Base-by-base conservation (phyloP, 805 yeast species). In the Teunomyces gatunensis region DNA sequence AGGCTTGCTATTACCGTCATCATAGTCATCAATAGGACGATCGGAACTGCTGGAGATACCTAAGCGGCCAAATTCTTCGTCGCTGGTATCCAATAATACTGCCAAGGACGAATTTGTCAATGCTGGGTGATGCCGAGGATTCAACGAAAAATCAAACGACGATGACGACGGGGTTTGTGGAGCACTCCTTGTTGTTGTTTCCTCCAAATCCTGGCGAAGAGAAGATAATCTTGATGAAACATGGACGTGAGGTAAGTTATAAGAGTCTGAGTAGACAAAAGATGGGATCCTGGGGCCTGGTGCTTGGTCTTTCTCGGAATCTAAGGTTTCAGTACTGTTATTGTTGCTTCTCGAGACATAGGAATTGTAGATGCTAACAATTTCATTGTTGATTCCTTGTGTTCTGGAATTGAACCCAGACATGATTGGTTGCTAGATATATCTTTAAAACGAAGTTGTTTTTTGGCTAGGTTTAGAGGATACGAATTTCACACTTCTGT, bases 21-120 rank as follows among this genome's bases (percentile, higher is more conserved):
- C 17, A 32, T 13, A 10, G 6, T 32, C 17, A 15, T 10, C 17
- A 32, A 6, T 32, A 13, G 9, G 34, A 32, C 17, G 34, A n/a
- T 40, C 48, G 12, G 37, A 40, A 30, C 36, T 34, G 4, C 39
- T 50, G 11, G 29, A 21, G 6, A 37, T 37, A n/a, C 28, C 40
- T 23, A 37, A 23, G 15, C 29, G 40, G n/a, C 39, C 18, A 29
- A 44, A 23, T 21, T 39, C 30, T 4, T 52, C 49, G 27, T 34
- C 41, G 12, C 47, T 20, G 18, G 67, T 60, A 46, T 64, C 70
- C 25, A 66, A 52, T 42, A 71, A 56, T 9, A 71, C 72, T 42
- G 71, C 66, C 46, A 72, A 51, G 15, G 74, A 68, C 3, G 71
- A 60, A 50, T 63, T 67, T 17, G 73, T 67, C 48, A 63, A 48